phyloP scores from a whole-genome alignment of 352 stramenopile species.

The Globisporangium mamillatum region DNA sequence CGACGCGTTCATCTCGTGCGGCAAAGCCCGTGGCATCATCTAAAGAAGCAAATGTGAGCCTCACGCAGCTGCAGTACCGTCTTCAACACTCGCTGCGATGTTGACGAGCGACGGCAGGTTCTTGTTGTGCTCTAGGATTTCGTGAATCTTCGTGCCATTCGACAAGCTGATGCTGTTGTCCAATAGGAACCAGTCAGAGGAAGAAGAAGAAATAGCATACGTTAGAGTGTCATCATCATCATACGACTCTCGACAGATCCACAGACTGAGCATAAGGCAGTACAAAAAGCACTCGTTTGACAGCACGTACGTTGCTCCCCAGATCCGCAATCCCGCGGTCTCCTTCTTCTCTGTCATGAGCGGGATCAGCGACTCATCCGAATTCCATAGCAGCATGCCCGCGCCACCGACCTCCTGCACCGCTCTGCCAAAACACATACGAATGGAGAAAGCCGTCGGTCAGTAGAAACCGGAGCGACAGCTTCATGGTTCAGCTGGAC shows the following conservation, averaged over 20 bases:
- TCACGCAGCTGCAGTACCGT: not conserved
- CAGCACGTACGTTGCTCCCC: slow-evolving; percentile 51
- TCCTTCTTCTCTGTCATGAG: slow-evolving; percentile 67
- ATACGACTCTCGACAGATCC: not conserved
- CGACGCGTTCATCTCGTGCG: slow-evolving; percentile 91
- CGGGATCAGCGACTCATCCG: slow-evolving; percentile 54
- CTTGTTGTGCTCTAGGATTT: slow-evolving; percentile 45
- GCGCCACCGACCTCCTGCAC: slow-evolving; percentile 48
- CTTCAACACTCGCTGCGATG: slow-evolving; percentile 16
- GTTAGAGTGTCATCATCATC: not conserved
- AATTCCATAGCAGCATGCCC: slow-evolving; percentile 68
- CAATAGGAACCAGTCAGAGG: slow-evolving; percentile 16
- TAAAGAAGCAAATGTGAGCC: not conserved
- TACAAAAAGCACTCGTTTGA: not conserved
- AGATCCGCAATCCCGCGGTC: slow-evolving; percentile 46
- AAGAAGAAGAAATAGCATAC: slow-evolving; percentile 3
- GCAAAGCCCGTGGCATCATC: slow-evolving; percentile 79
- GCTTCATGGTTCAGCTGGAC: no score
- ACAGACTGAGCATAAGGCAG: not conserved
- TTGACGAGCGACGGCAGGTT: slow-evolving; percentile 58
- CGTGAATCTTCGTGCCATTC: slow-evolving; percentile 42
- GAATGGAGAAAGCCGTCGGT: no score
- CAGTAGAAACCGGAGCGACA: no score
- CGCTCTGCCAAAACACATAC: slow-evolving; percentile 22
- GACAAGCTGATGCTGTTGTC: slow-evolving; percentile 36